Conservation (phyloP, 352 stramenopile species). For the Globisporangium sylvaticum region DNA sequence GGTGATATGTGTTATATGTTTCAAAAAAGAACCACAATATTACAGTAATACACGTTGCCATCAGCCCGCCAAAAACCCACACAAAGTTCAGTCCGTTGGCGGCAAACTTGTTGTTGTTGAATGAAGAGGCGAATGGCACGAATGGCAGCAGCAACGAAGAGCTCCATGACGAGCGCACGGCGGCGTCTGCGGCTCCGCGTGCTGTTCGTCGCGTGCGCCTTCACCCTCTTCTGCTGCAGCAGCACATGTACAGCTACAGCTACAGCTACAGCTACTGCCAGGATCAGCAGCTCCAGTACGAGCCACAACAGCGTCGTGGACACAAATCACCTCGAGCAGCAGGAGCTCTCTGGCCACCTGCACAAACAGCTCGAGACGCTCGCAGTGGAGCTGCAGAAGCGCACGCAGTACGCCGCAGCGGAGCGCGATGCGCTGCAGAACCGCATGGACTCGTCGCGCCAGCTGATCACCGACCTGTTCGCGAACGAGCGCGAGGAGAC, state of each 20-base stretch:
- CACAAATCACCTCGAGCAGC: background rate
- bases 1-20: no score
- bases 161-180: background rate
- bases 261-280: background rate
- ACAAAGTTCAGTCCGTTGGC: background rate
- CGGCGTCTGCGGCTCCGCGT: background rate
- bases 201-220: background rate
- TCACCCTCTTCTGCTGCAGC: background rate
- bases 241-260: background rate
- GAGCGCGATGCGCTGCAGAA: conserved; percentile 8
- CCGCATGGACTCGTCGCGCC: conserved; percentile 18
- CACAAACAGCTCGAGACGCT: conserved; percentile 18
- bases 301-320: background rate
- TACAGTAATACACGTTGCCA: no score
- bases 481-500: conserved; percentile 21
- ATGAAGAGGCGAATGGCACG: background rate
- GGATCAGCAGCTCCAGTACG: background rate
- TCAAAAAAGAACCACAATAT: no score
- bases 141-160: background rate
- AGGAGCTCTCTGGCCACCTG: background rate
- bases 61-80: no score
- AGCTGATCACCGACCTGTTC: conserved; percentile 16
- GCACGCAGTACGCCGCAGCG: conserved; percentile 10
- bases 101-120: background rate
- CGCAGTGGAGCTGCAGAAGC: conserved; percentile 18